Evolutionary conservation across 2,329 filamentous ascomycete genomes (phyloP), one percentile per base, ranked within the genome.

Genomic region (Fusarium incarnatum): DNA sequence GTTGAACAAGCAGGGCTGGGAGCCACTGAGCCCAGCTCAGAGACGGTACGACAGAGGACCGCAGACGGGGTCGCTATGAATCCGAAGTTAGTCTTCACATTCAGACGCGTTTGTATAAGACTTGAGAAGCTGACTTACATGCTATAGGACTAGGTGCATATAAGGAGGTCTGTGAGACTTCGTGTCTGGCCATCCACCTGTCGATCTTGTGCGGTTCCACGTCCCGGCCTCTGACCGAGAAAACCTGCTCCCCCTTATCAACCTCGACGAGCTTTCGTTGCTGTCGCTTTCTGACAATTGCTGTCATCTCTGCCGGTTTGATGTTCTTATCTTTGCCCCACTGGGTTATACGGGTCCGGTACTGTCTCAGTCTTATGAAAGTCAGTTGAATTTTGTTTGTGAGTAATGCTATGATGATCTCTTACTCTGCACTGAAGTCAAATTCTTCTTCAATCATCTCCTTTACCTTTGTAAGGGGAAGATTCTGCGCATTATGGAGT

Each of bases 301-400:
- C 42, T 3, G 9, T 3, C 60, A 64, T 64, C n/a, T 64, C 60
- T 0, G 0, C 2, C 4, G 25, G 4, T 2, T 64, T 64, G 42
- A 64, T 1, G 2, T 64, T 64, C 6, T 64, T 64, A 18, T 64
- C 60, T n/a, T 48, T 48, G 0, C 28, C 42, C 60, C 60, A 64
- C 16, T 47, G 20, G 5, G 6, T 27, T 8, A 64, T 56, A 0
- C 60, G 48, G 1, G 1, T 40, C 4, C 10, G 58, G 25, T 48
- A 64, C 3, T 64, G 60, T 1, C 60, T 23, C 5, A 15, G 0
- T 10, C 60, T 63, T 15, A n/a, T 1, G 9, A 23, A 0, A 30
- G 25, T 62, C 15, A 60, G 56, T 11, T 2, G 3, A 12, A 22
- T 22, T n/a, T n/a, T n/a, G n/a, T n/a, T n/a, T n/a, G n/a, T n/a